Evolutionary conservation across 1,139 yeast species (phyloP).

Genomic region (Yamadazyma friedrichii): DNA sequence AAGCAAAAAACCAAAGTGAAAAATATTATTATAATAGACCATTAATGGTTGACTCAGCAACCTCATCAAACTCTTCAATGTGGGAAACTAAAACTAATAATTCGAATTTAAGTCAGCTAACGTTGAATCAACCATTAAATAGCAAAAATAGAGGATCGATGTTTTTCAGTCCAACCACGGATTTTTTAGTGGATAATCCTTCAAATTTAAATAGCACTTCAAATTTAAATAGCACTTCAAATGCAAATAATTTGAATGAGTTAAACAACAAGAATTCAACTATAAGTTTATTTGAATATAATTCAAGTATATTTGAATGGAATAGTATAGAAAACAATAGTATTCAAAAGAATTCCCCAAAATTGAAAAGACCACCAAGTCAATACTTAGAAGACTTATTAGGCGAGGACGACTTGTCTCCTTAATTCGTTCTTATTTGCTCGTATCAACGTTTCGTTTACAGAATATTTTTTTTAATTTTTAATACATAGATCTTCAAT

Average conservation of each 20-base stretch:
- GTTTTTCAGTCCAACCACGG: conserved; percentile 34
- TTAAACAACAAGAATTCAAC: background rate
- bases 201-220: background rate
- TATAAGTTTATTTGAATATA: conserved; percentile 49
- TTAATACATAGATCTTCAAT: no score
- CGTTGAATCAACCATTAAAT: conserved; percentile 20
- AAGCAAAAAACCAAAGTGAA: conserved; percentile 41
- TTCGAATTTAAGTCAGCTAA: conserved; percentile 14
- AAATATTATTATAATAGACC: conserved; percentile 24
- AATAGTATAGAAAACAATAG: conserved; percentile 2
- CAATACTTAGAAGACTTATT: conserved; percentile 29
- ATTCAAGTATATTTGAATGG: conserved; percentile 79
- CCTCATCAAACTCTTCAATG: conserved; percentile 20
- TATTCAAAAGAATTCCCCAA: background rate
- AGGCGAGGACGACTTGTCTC: conserved; percentile 2
- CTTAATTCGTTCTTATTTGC: background rate
- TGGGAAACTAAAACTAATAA: conserved; percentile 14
- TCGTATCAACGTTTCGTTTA: background rate
- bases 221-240: background rate
- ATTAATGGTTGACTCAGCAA: conserved; percentile 9
- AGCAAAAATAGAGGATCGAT: conserved; percentile 29
- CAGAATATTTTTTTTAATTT: background rate
- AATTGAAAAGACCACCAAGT: conserved; percentile 27
- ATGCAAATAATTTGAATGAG: no score
- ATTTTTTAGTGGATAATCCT: conserved; percentile 5